phyloP scores from a whole-genome alignment of 2,329 filamentous ascomycete species.

The Colletotrichum viniferum region DNA sequence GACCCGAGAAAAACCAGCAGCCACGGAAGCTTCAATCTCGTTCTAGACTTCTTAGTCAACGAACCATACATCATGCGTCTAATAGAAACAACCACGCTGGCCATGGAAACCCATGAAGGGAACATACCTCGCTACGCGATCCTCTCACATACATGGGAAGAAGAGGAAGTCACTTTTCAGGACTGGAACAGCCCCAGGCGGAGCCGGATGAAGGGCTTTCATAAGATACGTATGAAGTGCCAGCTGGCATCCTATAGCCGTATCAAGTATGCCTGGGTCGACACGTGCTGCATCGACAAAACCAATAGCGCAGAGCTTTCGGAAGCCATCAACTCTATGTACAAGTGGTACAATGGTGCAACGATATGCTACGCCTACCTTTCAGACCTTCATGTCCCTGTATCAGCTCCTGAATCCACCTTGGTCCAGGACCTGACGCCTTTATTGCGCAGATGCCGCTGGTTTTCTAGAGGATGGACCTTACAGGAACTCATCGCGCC shows the following conservation, averaged over 20 bases:
- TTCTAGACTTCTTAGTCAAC: too few species aligned
- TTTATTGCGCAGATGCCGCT: background rate
- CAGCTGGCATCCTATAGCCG: fast-evolving
- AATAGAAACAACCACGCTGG: background rate
- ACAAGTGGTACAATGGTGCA: fast-evolving
- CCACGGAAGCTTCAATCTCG: too few species aligned
- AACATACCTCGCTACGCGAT: constrained; percentile 31
- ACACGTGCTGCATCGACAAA: background rate
- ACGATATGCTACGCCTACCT: background rate
- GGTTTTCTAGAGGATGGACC: background rate
- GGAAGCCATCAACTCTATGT: background rate
- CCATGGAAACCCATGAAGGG: fast-evolving
- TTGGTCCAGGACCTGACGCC: too few species aligned
- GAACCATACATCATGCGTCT: background rate
- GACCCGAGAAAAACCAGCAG: too few species aligned
- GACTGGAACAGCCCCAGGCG: background rate
- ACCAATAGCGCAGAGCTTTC: background rate
- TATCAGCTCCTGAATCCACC: too few species aligned
- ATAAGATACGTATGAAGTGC: background rate
- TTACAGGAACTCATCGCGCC: background rate
- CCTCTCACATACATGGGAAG: constrained; percentile 33
- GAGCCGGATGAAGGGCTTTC: fast-evolving
- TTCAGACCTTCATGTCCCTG: fast-evolving
- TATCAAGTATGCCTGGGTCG: background rate
- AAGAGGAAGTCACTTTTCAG: constrained; percentile 29